Conservation (phyloP, 495 filamentous ascomycete species). For the Lineolata rhizophorae region DNA sequence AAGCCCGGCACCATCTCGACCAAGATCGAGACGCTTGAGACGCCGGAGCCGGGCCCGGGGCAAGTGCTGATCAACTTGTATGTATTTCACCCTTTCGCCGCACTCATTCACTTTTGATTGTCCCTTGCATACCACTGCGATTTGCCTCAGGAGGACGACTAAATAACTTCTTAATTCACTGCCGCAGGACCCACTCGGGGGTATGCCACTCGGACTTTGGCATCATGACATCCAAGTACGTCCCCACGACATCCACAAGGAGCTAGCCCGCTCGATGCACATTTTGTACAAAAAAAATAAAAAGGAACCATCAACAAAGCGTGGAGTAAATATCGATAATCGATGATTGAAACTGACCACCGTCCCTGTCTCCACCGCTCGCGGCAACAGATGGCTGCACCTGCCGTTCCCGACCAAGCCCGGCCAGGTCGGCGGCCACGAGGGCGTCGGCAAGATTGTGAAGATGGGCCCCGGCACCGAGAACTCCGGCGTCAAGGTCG, state of each 20-base stretch:
- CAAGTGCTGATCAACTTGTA: conserved; percentile 47
- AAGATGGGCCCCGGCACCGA: conserved; percentile 33
- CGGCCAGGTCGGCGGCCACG: conserved; percentile 40
- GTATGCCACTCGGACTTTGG: conserved; percentile 48
- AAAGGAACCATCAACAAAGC: too few species aligned
- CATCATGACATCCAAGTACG: conserved; percentile 40
- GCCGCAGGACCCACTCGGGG: conserved; percentile 44
- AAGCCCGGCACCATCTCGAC: conserved; percentile 47
- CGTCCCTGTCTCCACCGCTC: too few species aligned
- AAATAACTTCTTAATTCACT: neutral
- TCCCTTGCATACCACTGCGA: neutral
- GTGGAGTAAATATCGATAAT: too few species aligned
- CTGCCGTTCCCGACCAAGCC: conserved; percentile 40
- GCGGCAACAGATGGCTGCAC: conserved; percentile 24
- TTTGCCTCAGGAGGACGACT: neutral
- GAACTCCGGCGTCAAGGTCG: conserved; percentile 31
- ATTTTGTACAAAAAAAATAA: too few species aligned
- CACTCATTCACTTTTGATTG: neutral
- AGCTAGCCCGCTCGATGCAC: too few species aligned
- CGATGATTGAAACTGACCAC: too few species aligned
- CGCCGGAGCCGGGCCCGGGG: conserved; percentile 39
- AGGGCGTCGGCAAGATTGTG: conserved; percentile 24
- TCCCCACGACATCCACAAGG: too few species aligned
- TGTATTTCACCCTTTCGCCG: too few species aligned
- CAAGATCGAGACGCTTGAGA: conserved; percentile 40